Evolutionary conservation across 2,329 filamentous ascomycete genomes (phyloP), one percentile per base, ranked within the genome.

Genomic region (Pyrenophora teres): DNA sequence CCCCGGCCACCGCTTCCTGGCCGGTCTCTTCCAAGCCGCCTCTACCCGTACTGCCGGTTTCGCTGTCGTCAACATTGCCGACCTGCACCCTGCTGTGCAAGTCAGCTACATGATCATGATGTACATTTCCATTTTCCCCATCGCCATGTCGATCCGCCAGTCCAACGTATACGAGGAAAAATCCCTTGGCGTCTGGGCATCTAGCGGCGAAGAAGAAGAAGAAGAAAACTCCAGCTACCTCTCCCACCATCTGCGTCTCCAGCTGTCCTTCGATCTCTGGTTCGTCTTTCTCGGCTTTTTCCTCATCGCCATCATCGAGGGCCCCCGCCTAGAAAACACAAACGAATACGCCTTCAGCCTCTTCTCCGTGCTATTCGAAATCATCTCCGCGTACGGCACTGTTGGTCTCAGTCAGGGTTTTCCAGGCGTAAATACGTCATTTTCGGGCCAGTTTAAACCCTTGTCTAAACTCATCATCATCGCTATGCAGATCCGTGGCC

Each of bases 61-160:
- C 67, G 82, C 89, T 1, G 89, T 89, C 25, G 84, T 97, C 62
- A 91, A 88, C 69, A 77, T 97, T 33, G 79, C 88, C 1, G 77
- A 83, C 0, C 79, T 99, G 2, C 92, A 97, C 61, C 92, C 94
- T 1, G 94, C 89, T 3, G 90, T 97, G 51, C 92, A 96, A 66
- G 91, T 95, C 12, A 90, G 92, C 19, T 97, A 97, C 76, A 80
- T 97, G 74, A 87, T 97, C 74, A 97, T 97, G 94, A 97, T 97
- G 94, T 97, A 97, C 74, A 96, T 97, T 56, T 96, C 92, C 51
- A 90, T 97, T 53, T 96, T 96, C 64, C 93, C 93, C 4, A 96
- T 97, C 63, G 93, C 94, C 69, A 97, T 97, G 65, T 94, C 90
- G 6, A 89, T 97, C 64, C 91, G 93, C 46, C 83, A 90, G 59